phyloP scores from a whole-genome alignment of 805 yeast species.

The Kuraishia capsulata region DNA sequence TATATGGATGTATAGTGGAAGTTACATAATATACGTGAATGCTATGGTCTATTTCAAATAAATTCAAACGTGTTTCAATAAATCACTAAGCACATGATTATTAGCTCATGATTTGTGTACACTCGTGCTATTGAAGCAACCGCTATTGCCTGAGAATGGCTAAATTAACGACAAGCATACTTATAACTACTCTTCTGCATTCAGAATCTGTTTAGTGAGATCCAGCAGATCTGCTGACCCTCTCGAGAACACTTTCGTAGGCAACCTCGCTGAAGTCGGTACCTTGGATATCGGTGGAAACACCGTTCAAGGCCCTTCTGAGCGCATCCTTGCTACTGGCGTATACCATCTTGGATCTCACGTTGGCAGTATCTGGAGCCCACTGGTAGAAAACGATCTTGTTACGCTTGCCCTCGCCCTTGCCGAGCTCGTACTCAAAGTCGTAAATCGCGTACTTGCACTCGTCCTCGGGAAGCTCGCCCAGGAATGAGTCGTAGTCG shows the following conservation, averaged over 20 bases:
- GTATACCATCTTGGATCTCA: conserved; percentile 94
- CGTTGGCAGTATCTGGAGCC: conserved; percentile 97
- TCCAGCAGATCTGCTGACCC: conserved; percentile 76
- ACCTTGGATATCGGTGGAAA: conserved; percentile 92
- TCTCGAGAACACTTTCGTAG: conserved; percentile 85
- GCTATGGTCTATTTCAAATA: no score
- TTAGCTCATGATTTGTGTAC: no score
- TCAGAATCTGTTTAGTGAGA: conserved; percentile 41
- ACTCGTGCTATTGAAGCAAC: no score
- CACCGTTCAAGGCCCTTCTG: conserved; percentile 95
- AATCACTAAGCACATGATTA: no score
- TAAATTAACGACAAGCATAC: no score
- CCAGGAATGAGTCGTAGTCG: conserved; percentile 81
- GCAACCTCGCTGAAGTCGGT: conserved; percentile 97
- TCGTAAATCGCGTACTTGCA: conserved; percentile 96
- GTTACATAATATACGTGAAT: no score
- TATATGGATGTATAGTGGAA: no score
- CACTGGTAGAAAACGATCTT: conserved; percentile 74
- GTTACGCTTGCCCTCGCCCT: conserved; percentile 85
- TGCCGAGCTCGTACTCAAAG: conserved; percentile 86
- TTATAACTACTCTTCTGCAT: no score
- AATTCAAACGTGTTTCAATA: no score
- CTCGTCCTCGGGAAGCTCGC: conserved; percentile 88
- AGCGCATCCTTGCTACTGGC: conserved; percentile 98
- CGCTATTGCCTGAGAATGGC: no score